Percentiles rank a stretch among this genome's conserved stretches.
phyloP scores from a whole-genome alignment of 805 yeast genomes.

The Saccharomycopsis synnaedendra region DNA sequence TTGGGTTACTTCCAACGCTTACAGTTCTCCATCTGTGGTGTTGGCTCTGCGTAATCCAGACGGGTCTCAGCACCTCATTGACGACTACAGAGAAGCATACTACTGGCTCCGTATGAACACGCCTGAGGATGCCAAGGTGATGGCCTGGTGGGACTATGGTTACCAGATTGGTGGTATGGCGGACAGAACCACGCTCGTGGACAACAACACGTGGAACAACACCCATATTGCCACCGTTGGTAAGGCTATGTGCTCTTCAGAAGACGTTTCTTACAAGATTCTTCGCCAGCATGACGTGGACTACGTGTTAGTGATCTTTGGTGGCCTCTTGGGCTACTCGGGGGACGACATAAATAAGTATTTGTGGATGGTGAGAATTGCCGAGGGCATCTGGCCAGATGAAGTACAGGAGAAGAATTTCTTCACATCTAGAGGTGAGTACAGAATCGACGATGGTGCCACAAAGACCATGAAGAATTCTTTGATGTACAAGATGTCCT shows the following conservation, averaged over 20 bases:
- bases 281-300: slow-evolving; percentile 89
- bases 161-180: slow-evolving; percentile 99
- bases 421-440: slow-evolving; percentile 81
- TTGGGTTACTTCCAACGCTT: slow-evolving; percentile 93
- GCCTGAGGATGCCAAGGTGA: slow-evolving; percentile 86
- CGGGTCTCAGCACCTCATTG: slow-evolving; percentile 77
- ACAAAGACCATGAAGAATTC: slow-evolving; percentile 80
- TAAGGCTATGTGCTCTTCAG: slow-evolving; percentile 88
- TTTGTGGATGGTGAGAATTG: slow-evolving; percentile 96
- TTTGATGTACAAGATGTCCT: slow-evolving; percentile 90
- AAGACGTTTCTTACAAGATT: slow-evolving; percentile 80
- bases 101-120: slow-evolving; percentile 99
- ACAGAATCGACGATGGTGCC: slow-evolving; percentile 74
- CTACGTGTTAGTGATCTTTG: slow-evolving; percentile 85
- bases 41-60: slow-evolving; percentile 75
- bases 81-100: slow-evolving; percentile 97
- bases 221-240: slow-evolving; percentile 99
- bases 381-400: slow-evolving; percentile 99
- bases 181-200: slow-evolving; percentile 95
- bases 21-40: slow-evolving; percentile 96
- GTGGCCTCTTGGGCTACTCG: slow-evolving; percentile 85
- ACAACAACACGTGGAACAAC: slow-evolving; percentile 98
- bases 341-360: slow-evolving; percentile 97
- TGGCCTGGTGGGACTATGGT: slow-evolving; percentile 99
- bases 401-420: slow-evolving; percentile 78